phyloP scores from a whole-genome alignment of 169 alveolate genomes.

The Eimeria tenella region DNA sequence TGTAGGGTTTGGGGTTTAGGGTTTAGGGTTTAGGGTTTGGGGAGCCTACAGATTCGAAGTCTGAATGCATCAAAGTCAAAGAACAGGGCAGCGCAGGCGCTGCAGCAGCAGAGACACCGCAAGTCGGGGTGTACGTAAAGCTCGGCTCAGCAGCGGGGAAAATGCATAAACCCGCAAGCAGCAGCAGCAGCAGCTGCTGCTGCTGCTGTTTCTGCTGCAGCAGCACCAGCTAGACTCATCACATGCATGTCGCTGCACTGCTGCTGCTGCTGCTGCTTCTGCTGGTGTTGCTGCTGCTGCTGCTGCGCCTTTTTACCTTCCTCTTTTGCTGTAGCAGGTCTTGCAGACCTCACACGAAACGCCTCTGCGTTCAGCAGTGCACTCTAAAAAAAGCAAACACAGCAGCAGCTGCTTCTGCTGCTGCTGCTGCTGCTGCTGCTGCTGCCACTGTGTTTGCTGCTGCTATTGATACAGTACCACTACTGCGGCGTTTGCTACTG shows the following conservation, averaged over 20 bases:
- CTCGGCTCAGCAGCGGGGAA: no score
- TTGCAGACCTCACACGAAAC: slow-evolving; percentile 15
- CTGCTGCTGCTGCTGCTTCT: slow-evolving; percentile 5
- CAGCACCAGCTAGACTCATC: background rate
- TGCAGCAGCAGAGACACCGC: background rate
- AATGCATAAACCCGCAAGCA: background rate
- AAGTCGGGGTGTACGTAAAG: background rate
- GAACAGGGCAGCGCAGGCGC: slow-evolving; percentile 23
- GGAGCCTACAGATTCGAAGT: background rate
- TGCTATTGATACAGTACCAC: background rate
- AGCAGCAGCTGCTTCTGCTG: background rate
- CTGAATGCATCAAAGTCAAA: background rate
- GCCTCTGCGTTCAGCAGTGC: slow-evolving; percentile 25
- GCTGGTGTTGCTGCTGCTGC: background rate
- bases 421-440: slow-evolving; percentile 15
- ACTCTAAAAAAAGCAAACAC: background rate
- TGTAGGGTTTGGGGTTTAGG: background rate
- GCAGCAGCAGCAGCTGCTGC: background rate
- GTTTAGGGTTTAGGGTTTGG: background rate
- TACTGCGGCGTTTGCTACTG: no score
- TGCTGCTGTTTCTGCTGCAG: background rate
- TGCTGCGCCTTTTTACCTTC: background rate
- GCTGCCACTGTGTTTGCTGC: slow-evolving; percentile 22
- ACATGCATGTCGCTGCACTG: background rate
- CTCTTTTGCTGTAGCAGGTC: background rate